phyloP scores from a whole-genome alignment of 2,329 filamentous ascomycete species.

The Thielaviopsis punctulata region DNA sequence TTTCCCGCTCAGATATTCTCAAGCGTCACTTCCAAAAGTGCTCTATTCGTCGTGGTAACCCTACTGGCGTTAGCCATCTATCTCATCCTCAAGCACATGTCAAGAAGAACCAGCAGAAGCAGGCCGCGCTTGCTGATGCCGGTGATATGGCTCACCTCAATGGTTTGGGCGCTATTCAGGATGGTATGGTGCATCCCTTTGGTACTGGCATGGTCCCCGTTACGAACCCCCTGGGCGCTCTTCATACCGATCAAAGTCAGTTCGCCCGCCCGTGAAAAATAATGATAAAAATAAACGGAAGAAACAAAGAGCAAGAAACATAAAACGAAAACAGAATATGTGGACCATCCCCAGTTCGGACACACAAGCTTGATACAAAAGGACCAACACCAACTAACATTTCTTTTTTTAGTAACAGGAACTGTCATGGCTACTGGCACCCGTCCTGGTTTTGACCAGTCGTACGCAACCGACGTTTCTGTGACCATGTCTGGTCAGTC shows the following conservation, averaged over 20 bases:
- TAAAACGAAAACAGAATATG: too few species aligned
- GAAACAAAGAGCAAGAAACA: too few species aligned
- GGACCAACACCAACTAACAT: slow-evolving; percentile 2
- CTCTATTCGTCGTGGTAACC: slow-evolving; percentile 88
- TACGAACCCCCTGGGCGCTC: slow-evolving; percentile 40
- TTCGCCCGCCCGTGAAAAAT: slow-evolving; percentile 40
- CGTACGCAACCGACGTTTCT: slow-evolving; percentile 39
- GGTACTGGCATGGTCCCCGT: slow-evolving; percentile 33
- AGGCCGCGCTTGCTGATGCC: slow-evolving; percentile 34
- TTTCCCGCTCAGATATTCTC: slow-evolving; percentile 91
- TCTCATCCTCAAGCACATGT: slow-evolving; percentile 82
- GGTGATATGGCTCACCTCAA: slow-evolving; percentile 43
- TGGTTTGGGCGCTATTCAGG: slow-evolving; percentile 39
- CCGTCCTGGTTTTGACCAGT: slow-evolving; percentile 29
- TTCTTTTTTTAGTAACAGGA: slow-evolving; percentile 19
- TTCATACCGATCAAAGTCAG: slow-evolving; percentile 43
- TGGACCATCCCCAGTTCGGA: too few species aligned
- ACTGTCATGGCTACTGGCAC: slow-evolving; percentile 32
- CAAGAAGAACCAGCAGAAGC: slow-evolving; percentile 52
- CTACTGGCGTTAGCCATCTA: slow-evolving; percentile 83
- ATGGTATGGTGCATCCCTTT: slow-evolving; percentile 40
- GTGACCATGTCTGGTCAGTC: slow-evolving; percentile 49
- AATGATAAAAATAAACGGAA: neutral
- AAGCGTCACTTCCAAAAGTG: slow-evolving; percentile 99
- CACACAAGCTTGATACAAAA: neutral